Evolutionary conservation across 371 early-diverging fungal species (phyloP), one percentile per base, ranked within the genome.

Genomic region (Mucor circinelloides): DNA sequence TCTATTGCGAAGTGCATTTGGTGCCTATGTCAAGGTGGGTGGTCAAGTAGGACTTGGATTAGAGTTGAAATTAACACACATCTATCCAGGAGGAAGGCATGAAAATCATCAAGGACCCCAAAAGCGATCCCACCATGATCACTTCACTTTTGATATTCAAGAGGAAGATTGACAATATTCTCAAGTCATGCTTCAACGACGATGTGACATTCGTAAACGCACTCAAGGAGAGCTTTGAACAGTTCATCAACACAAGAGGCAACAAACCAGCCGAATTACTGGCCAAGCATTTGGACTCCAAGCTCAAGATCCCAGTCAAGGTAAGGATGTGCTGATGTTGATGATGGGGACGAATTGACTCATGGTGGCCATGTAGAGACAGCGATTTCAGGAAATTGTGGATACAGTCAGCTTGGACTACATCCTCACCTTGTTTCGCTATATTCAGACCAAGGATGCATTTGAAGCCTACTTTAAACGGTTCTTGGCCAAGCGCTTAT

Each of bases 391-490:
- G 13, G 52, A 52, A 10, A 52, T 52, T 27, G 52, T 52, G 13
- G 52, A 52, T 4, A 52, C 52, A 1, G 27, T 52, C 27, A 52
- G 52, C 13, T 52, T 52, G 52, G 94, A 96, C 61, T 77, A 86
- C 17, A 85, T 91, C 4, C 68, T 99, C 40, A 84, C 83, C 17
- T 71, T 99, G 32, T 98, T 99, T 77, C 84, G 97, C 15, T 94
- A 89, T 63, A 89, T 97, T 56, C 91, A 94, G 72, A 93, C 91
- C 61, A 98, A 97, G 74, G 97, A 97, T 76, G 85, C 94, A 15
- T 99, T 99, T 76, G 98, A 98, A 73, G 94, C 92, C 2, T 97
- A 95, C 69, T 97, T 97, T 77, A 96, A 95, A 65, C 87, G 91
- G 10, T 92, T 92, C 64, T 77, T 99, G 58, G 94, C 98, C 25